Evolutionary conservation across 1,284 basidiomycete species (phyloP).

Genomic region (Violaceomyces palustris): DNA sequence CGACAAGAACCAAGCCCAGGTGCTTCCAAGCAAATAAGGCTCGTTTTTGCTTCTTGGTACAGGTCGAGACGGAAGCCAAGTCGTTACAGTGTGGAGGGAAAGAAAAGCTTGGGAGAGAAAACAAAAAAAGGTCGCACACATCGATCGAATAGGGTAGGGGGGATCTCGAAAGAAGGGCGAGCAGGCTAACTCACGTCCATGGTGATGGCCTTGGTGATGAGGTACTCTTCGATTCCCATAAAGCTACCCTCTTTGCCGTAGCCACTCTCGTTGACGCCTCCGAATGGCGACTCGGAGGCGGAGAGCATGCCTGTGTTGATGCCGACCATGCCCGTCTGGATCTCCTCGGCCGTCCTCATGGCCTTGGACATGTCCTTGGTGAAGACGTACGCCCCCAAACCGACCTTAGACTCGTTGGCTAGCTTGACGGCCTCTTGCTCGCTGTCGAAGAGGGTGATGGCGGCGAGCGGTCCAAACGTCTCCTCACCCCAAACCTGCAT

Average conservation of each 20-base stretch:
- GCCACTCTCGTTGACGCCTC: conserved; percentile 21
- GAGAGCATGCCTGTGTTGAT: conserved; percentile 35
- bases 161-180: no score
- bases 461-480: conserved; percentile 41
- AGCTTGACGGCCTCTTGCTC: conserved; percentile 28
- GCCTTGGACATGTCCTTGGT: conserved; percentile 22
- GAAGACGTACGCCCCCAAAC: conserved; percentile 33
- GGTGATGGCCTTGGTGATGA: conserved; percentile 18
- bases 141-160: no score
- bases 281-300: conserved; percentile 20
- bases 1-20: no score
- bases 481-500: conserved; percentile 39
- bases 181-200: no score
- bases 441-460: conserved; percentile 32
- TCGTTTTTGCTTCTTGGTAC: no score
- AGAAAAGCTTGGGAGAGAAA: no score
- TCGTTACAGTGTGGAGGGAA: no score
- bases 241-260: conserved; percentile 19
- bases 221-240: conserved; percentile 20
- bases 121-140: no score
- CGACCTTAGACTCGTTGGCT: conserved; percentile 29
- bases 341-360: conserved; percentile 12
- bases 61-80: no score
- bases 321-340: conserved; percentile 34
- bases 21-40: no score